A percentile compares a stretch with the other conserved stretches of the same genome.
Evolutionary conservation across 2,329 filamentous ascomycete species (phyloP).

Genomic region (Fusarium sp.): DNA sequence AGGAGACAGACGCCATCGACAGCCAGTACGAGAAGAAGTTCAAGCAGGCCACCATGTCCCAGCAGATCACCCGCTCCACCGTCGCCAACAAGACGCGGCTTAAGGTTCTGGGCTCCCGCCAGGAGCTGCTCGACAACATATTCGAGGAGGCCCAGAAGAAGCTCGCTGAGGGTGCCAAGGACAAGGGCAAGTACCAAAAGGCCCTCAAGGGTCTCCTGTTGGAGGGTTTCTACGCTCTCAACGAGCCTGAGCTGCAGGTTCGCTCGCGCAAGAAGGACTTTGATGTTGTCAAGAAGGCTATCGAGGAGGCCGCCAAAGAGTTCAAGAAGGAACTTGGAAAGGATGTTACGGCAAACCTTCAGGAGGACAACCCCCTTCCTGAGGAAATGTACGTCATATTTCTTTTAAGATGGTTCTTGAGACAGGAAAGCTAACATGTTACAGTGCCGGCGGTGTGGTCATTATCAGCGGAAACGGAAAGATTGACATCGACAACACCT

Average conservation of each 20-base stretch:
- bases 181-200: conserved; percentile 80
- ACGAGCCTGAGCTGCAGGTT: conserved; percentile 82
- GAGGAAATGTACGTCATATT: conserved; percentile 81
- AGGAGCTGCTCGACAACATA: conserved; percentile 91
- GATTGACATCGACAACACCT: conserved; percentile 99
- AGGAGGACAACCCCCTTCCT: conserved; percentile 84
- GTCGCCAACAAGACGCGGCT: conserved; percentile 96
- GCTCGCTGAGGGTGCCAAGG: conserved; percentile 75
- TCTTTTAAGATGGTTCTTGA: neutral
- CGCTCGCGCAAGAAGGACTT: conserved; percentile 85
- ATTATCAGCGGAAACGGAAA: conserved; percentile 89
- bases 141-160: conserved; percentile 86
- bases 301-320: conserved; percentile 81
- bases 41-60: conserved; percentile 98
- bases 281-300: conserved; percentile 81
- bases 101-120: conserved; percentile 86
- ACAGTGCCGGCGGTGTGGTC: conserved; percentile 84
- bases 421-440: conserved; percentile 43
- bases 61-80: conserved; percentile 98
- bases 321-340: conserved; percentile 85
- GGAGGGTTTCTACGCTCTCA: conserved; percentile 90
- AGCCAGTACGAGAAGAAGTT: conserved; percentile 97
- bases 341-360: conserved; percentile 78
- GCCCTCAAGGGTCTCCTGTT: conserved; percentile 86
- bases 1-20: conserved; percentile 95